These are phyloP conservation scores for Diospyros lotus DNA, from an alignment of 148 eudicot species.

Conservation along the genomic window DNA sequence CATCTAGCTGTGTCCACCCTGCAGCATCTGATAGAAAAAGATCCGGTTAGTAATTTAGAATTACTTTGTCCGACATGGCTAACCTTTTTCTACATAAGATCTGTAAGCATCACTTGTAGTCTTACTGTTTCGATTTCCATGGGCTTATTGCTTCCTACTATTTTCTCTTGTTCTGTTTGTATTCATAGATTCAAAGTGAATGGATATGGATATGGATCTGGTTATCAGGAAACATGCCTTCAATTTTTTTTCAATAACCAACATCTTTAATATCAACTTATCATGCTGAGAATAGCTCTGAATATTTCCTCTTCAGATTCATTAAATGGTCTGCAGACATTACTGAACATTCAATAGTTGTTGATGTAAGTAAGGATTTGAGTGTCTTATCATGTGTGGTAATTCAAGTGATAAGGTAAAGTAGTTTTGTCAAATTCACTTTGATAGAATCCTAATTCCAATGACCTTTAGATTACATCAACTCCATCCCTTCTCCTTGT, in stretches of 20 bases:
- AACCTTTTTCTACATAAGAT: neutral
- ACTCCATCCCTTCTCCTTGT: neutral
- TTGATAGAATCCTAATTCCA: neutral
- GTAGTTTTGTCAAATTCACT: neutral
- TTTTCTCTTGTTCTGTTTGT: neutral
- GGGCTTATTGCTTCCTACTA: conserved; percentile 3
- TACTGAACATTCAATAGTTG: too few species aligned
- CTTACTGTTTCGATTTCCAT: neutral
- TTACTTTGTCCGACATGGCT: neutral
- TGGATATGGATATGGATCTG: neutral
- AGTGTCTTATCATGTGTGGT: neutral
- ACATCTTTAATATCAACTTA: neutral
- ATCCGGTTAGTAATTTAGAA: conserved; percentile 57
- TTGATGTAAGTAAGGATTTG: neutral
- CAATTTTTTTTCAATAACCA: neutral
- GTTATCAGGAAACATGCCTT: neutral
- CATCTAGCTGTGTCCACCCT: conserved; percentile 90
- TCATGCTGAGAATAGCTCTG: too few species aligned
- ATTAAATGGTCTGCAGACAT: too few species aligned
- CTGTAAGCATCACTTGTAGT: conserved; percentile 1
- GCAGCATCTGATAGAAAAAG: conserved; percentile 96
- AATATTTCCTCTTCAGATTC: too few species aligned
- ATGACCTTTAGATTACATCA: neutral
- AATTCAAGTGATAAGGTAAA: neutral
- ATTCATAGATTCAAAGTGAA: neutral